Conservation (phyloP, 345 rosid species). For the Bruguiera sexangula region DNA sequence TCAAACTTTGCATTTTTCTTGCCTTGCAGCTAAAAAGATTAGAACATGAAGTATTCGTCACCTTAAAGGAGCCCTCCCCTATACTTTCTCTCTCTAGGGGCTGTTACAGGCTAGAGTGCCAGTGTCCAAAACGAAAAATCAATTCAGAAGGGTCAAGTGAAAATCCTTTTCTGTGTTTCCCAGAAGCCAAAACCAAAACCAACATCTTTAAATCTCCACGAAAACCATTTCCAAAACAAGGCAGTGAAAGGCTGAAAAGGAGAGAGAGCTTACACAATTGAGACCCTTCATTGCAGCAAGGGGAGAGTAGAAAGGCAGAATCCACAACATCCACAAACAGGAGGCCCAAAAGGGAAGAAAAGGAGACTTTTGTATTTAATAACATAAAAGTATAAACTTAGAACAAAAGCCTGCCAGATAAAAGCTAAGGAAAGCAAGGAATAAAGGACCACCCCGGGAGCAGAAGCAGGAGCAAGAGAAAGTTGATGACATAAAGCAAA, state of each 20-base stretch:
- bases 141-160: neutral
- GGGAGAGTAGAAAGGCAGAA: neutral
- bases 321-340: neutral
- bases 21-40: no score
- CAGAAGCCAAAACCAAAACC: slow-evolving; percentile 9
- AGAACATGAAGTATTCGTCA: no score
- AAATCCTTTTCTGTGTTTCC: neutral
- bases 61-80: no score
- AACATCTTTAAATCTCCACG: neutral
- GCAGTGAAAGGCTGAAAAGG: neutral
- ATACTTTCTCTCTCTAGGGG: no score
- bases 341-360: neutral
- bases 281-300: slow-evolving; percentile 31
- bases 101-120: no score
- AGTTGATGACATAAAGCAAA: slow-evolving; percentile 16
- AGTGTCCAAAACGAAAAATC: neutral
- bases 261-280: slow-evolving; percentile 30
- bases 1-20: no score
- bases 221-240: neutral
- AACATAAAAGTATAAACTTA: slow-evolving; percentile 11
- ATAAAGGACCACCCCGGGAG: neutral
- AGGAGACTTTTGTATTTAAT: neutral
- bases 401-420: slow-evolving; percentile 4
- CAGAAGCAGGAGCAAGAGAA: neutral
- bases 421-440: slow-evolving; percentile 27